A percentile compares a stretch with the other conserved stretches of the same genome.
These are phyloP conservation scores for Teratosphaeria zuluensis DNA, from an alignment of 2,329 filamentous ascomycete genomes.

Conservation along the genomic window DNA sequence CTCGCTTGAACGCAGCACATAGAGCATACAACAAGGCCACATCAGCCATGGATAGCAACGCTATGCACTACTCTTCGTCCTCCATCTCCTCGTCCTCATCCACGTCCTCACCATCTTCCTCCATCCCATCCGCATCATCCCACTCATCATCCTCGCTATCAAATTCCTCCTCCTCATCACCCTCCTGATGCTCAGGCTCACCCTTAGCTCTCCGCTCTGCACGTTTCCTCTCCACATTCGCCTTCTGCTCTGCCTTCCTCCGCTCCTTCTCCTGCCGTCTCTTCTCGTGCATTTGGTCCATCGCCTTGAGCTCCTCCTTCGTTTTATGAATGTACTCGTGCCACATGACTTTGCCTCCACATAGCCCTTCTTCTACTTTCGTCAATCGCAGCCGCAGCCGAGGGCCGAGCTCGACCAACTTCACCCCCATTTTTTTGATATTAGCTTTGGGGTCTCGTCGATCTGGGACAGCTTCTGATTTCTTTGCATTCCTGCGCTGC, in stretches of 20 bases:
- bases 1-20: neutral
- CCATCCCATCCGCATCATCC: slow-evolving; percentile 38
- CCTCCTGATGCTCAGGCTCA: slow-evolving; percentile 31
- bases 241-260: slow-evolving; percentile 71
- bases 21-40: neutral
- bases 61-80: neutral
- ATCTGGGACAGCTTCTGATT: slow-evolving; percentile 8
- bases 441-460: slow-evolving; percentile 32
- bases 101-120: slow-evolving; percentile 14
- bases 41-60: no score
- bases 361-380: slow-evolving; percentile 93
- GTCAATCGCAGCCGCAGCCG: slow-evolving; percentile 80
- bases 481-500: slow-evolving; percentile 9
- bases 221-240: slow-evolving; percentile 81
- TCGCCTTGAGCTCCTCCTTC: slow-evolving; percentile 61
- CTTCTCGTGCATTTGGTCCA: slow-evolving; percentile 77
- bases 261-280: slow-evolving; percentile 71
- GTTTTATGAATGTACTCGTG: slow-evolving; percentile 89
- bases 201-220: slow-evolving; percentile 44
- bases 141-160: slow-evolving; percentile 46
- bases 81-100: slow-evolving; percentile 1
- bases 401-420: slow-evolving; percentile 84
- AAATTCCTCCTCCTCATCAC: slow-evolving; percentile 31
- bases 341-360: slow-evolving; percentile 89
- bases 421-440: slow-evolving; percentile 81